Percentiles rank a stretch among this genome's conserved stretches.
Conservation (phyloP, 2,329 filamentous ascomycete genomes). For the Paecilomyces variotii region DNA sequence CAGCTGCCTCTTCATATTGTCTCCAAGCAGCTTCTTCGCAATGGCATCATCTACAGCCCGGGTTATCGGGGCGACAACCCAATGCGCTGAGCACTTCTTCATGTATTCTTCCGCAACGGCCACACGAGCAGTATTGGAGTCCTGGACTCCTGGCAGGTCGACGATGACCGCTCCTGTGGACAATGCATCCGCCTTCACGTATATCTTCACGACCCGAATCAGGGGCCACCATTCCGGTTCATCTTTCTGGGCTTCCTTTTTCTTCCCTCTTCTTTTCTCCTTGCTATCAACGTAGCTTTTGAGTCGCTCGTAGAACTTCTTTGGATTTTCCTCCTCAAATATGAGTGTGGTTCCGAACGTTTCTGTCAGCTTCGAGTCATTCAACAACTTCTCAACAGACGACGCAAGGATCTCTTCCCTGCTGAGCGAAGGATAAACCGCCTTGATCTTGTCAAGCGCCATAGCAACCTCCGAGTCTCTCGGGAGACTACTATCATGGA, state of each 20-base stretch:
- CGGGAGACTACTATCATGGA: background rate
- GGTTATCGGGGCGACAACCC: background rate
- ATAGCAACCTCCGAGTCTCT: background rate
- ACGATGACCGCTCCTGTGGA: slow-evolving; percentile 49
- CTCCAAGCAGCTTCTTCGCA: slow-evolving; percentile 48
- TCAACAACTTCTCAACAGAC: slow-evolving; percentile 35
- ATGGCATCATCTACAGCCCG: background rate
- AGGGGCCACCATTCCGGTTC: background rate
- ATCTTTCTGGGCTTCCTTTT: slow-evolving; percentile 21
- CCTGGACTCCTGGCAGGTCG: slow-evolving; percentile 39
- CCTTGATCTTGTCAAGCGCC: slow-evolving; percentile 15
- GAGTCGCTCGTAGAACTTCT: slow-evolving; percentile 39
- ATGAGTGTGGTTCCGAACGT: slow-evolving; percentile 41
- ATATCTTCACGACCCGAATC: background rate
- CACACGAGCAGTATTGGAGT: background rate
- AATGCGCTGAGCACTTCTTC: background rate
- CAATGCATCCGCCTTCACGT: slow-evolving; percentile 15
- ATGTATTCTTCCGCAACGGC: background rate
- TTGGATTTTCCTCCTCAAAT: slow-evolving; percentile 30
- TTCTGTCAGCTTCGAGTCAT: slow-evolving; percentile 27
- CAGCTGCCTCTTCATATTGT: slow-evolving; percentile 51
- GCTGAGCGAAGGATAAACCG: slow-evolving; percentile 28
- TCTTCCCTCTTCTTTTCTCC: slow-evolving; percentile 8
- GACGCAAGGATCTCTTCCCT: slow-evolving; percentile 34
- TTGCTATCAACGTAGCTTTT: slow-evolving; percentile 48